These are phyloP conservation scores for Camelina neglecta DNA, from an alignment of 345 rosid species.

Conservation along the genomic window DNA sequence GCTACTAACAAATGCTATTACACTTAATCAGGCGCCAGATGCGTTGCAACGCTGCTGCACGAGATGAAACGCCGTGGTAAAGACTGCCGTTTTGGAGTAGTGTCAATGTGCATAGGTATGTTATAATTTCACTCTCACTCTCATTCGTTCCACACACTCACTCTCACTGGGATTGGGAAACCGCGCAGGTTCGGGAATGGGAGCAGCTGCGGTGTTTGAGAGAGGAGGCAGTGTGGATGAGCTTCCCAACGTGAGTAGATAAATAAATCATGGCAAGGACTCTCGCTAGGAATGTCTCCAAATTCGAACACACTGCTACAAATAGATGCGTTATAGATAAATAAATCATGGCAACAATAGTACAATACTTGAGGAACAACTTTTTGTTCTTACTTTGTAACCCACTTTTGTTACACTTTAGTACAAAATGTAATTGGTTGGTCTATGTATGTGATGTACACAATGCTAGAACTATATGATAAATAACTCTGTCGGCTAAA, in stretches of 20 bases:
- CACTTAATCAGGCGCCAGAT: constrained; percentile 70
- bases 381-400: background rate
- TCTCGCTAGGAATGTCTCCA: background rate
- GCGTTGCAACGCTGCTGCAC: constrained; percentile 87
- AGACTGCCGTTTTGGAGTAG: constrained; percentile 84
- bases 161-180: constrained; percentile 25
- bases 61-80: constrained; percentile 92
- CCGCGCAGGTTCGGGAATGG: constrained; percentile 89
- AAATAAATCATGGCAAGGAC: constrained; percentile 16
- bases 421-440: background rate
- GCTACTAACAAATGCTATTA: background rate
- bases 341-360: background rate
- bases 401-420: background rate
- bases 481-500: too few relatives aligned
- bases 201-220: constrained; percentile 94
- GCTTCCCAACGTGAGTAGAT: constrained; percentile 55
- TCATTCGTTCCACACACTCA: background rate
- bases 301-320: background rate
- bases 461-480: background rate
- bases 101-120: constrained; percentile 74
- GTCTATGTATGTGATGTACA: background rate
- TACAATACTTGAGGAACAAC: background rate
- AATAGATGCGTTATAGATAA: background rate
- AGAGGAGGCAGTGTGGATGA: constrained; percentile 72
- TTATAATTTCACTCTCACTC: background rate